phyloP scores from a whole-genome alignment of 805 yeast genomes.

The Clavispora asparagi region DNA sequence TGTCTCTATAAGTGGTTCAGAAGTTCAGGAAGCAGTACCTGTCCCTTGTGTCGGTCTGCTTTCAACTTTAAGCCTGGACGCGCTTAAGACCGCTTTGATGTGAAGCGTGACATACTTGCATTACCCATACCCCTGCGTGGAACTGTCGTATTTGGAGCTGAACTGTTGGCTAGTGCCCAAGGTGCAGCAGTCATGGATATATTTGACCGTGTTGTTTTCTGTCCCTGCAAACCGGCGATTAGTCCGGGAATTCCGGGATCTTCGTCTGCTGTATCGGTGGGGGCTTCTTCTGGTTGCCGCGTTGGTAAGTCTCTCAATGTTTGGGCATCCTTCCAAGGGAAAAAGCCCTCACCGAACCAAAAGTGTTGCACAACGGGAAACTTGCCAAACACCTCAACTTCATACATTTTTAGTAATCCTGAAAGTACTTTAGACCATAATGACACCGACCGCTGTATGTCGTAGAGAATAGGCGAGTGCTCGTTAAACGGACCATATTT shows the following conservation, averaged over 20 bases:
- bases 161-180: constrained; percentile 22
- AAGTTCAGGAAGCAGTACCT: constrained; percentile 85
- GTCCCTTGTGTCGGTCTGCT: constrained; percentile 85
- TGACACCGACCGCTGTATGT: constrained; percentile 81
- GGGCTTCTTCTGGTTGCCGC: neutral
- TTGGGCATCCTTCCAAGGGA: constrained; percentile 15
- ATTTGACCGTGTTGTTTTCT: constrained; percentile 23
- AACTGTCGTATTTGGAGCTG: neutral
- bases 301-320: constrained; percentile 7
- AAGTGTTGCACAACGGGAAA: constrained; percentile 94
- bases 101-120: neutral
- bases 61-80: constrained; percentile 40
- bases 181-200: constrained; percentile 38
- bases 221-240: constrained; percentile 19
- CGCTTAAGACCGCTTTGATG: constrained; percentile 3
- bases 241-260: constrained; percentile 15
- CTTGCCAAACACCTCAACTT: constrained; percentile 85
- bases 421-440: constrained; percentile 83
- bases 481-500: constrained; percentile 22
- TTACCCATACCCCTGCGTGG: neutral
- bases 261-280: neutral
- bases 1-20: constrained; percentile 97
- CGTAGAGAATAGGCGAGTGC: constrained; percentile 97
- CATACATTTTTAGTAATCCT: constrained; percentile 95
- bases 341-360: constrained; percentile 55